A percentile compares a stretch with the other conserved stretches of the same genome.
These are phyloP conservation scores for Jatropha podagrica DNA, from an alignment of 441 rosid species.

Conservation along the genomic window DNA sequence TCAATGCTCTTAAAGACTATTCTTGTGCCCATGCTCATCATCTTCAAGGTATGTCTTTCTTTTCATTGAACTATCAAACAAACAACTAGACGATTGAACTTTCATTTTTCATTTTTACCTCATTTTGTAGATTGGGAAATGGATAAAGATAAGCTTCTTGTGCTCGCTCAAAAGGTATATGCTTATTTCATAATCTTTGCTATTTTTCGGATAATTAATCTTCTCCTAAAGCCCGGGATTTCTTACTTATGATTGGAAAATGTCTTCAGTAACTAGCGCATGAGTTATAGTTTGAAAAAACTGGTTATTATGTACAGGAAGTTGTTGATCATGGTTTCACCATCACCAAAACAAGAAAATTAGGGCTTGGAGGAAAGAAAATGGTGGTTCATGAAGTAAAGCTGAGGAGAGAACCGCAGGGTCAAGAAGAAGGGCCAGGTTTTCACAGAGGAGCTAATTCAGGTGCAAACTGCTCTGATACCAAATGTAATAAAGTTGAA, in stretches of 20 bases:
- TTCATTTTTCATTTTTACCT: constrained; percentile 9
- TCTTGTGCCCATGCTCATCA: constrained; percentile 31
- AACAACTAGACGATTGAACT: neutral
- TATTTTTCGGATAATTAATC: no score
- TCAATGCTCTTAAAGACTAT: constrained; percentile 27
- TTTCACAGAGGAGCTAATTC: constrained; percentile 16
- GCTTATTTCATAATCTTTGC: neutral
- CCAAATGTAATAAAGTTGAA: constrained; percentile 31
- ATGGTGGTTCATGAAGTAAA: constrained; percentile 19
- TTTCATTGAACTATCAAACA: neutral
- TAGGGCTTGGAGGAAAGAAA: constrained; percentile 36
- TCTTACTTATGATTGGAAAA: no score
- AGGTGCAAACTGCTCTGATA: constrained; percentile 48
- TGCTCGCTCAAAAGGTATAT: constrained; percentile 28
- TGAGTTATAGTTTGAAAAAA: neutral
- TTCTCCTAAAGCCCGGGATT: no score
- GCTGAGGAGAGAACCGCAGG: constrained; percentile 1
- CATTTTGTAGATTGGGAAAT: constrained; percentile 21
- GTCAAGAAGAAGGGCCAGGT: neutral
- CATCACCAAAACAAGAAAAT: constrained; percentile 17
- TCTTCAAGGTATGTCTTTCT: constrained; percentile 32
- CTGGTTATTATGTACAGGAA: constrained; percentile 25
- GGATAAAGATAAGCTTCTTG: neutral
- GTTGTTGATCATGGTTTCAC: constrained; percentile 19
- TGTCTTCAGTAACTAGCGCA: no score